Percentiles rank a stretch among this genome's conserved stretches.
These are phyloP conservation scores for Fusarium concolor DNA, from an alignment of 2,329 filamentous ascomycete species.

Conservation along the genomic window DNA sequence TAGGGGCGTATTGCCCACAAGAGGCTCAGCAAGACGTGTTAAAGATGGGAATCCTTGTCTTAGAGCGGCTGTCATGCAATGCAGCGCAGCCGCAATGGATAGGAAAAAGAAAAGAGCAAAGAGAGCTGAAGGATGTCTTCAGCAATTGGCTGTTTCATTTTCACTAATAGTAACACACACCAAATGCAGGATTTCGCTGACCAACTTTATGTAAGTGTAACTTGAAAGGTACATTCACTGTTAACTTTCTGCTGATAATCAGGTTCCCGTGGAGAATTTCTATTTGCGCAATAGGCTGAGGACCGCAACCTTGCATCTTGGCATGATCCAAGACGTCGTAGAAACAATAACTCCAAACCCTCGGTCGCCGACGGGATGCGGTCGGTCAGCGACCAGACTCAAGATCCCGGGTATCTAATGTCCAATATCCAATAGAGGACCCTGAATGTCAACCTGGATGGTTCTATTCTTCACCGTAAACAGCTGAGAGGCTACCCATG, in stretches of 20 bases:
- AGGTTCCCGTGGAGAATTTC: constrained; percentile 1
- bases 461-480: constrained; percentile 1
- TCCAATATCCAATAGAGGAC: constrained; percentile 35
- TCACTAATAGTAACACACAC: not conserved
- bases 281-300: constrained; percentile 1
- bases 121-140: constrained; percentile 11
- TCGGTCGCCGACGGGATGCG: constrained; percentile 42
- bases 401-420: not conserved
- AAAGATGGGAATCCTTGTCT: constrained; percentile 28
- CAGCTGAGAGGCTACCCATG: constrained; percentile 4
- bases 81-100: constrained; percentile 35
- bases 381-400: constrained; percentile 35
- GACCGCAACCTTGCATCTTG: constrained; percentile 8
- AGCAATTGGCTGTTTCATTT: not conserved
- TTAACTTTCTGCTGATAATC: not conserved
- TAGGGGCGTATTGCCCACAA: not conserved
- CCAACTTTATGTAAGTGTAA: constrained; percentile 7
- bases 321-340: constrained; percentile 13
- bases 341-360: not conserved
- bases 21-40: not conserved
- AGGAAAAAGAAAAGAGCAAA: constrained; percentile 18
- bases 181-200: not conserved
- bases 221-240: not conserved
- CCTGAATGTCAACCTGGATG: constrained; percentile 6
- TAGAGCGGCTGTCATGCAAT: constrained; percentile 29